These are phyloP conservation scores for Fomitopsis palustris DNA, from an alignment of 1,284 basidiomycete genomes.

Conservation along the genomic window DNA sequence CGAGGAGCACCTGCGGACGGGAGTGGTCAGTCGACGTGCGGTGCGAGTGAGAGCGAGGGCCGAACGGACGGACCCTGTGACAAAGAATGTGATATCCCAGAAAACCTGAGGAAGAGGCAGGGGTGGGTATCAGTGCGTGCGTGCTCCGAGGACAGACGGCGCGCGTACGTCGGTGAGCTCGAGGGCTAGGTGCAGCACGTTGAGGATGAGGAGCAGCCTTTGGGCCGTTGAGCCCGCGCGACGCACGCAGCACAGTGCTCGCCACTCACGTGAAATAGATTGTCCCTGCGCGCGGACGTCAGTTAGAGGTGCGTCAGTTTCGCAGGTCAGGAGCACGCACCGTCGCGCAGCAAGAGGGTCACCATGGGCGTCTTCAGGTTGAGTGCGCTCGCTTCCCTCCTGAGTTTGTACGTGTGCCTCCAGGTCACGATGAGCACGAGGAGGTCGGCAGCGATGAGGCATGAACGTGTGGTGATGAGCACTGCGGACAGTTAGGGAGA, in stretches of 20 bases:
- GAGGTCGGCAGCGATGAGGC: conserved; percentile 6
- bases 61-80: background rate
- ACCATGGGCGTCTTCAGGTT: conserved; percentile 5
- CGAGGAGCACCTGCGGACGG: background rate
- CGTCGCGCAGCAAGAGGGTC: conserved; percentile 9
- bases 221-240: background rate
- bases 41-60: background rate
- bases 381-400: background rate
- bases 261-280: conserved; percentile 9
- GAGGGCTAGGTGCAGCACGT: conserved; percentile 6
- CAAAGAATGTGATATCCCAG: conserved; percentile 6
- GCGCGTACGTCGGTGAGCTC: conserved; percentile 3
- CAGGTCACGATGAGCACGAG: conserved; percentile 10
- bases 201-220: conserved; percentile 8
- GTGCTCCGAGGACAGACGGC: background rate
- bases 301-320: background rate
- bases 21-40: background rate
- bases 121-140: background rate
- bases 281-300: conserved; percentile 1
- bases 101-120: background rate
- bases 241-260: background rate
- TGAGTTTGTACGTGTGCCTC: conserved; percentile 8
- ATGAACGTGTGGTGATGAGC: conserved; percentile 3
- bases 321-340: background rate
- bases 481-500: conserved; percentile 1